These are phyloP conservation scores for Plantago major DNA, from an alignment of 257 asterid genomes.

Conservation along the genomic window DNA sequence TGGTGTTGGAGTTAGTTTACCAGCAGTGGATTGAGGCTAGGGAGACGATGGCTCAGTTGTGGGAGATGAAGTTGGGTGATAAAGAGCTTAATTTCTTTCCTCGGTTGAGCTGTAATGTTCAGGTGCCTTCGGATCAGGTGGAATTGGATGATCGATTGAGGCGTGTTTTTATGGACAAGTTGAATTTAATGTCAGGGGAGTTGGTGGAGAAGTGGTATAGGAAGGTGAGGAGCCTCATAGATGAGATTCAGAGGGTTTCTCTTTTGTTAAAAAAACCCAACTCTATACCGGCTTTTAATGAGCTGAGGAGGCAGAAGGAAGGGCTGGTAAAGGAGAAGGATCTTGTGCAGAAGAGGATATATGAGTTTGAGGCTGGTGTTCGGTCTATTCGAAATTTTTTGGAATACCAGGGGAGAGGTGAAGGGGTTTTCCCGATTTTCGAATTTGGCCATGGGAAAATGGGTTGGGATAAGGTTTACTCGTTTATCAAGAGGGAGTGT, in stretches of 20 bases:
- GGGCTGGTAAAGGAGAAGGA: slow-evolving; percentile 48
- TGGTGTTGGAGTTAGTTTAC: slow-evolving; percentile 24
- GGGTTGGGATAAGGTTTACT: slow-evolving; percentile 57
- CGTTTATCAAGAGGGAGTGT: slow-evolving; percentile 68
- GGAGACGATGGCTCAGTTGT: slow-evolving; percentile 49
- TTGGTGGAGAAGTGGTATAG: slow-evolving; percentile 42
- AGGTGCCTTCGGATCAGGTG: slow-evolving; percentile 54
- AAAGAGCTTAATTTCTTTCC: slow-evolving; percentile 36
- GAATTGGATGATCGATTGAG: slow-evolving; percentile 51
- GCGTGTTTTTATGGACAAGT: slow-evolving; percentile 38
- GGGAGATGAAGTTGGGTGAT: slow-evolving; percentile 45
- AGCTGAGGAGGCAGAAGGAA: slow-evolving; percentile 24
- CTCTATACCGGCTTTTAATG: slow-evolving; percentile 11
- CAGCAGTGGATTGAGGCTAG: slow-evolving; percentile 74
- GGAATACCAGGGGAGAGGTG: slow-evolving; percentile 31
- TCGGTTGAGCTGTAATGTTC: slow-evolving; percentile 26
- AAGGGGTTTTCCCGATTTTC: slow-evolving; percentile 24
- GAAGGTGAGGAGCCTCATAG: slow-evolving; percentile 26
- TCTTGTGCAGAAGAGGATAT: slow-evolving; percentile 45
- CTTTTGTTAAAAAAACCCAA: slow-evolving; percentile 5
- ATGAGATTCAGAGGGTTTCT: slow-evolving; percentile 24
- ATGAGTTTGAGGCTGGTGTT: slow-evolving; percentile 58
- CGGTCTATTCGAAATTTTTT: slow-evolving; percentile 40
- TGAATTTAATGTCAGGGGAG: slow-evolving; percentile 41
- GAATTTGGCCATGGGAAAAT: slow-evolving; percentile 32